Percentiles rank a stretch among this genome's conserved stretches.
These are phyloP conservation scores for Pseudozyma thailandica DNA, from an alignment of 1,284 basidiomycete species.

Conservation along the genomic window DNA sequence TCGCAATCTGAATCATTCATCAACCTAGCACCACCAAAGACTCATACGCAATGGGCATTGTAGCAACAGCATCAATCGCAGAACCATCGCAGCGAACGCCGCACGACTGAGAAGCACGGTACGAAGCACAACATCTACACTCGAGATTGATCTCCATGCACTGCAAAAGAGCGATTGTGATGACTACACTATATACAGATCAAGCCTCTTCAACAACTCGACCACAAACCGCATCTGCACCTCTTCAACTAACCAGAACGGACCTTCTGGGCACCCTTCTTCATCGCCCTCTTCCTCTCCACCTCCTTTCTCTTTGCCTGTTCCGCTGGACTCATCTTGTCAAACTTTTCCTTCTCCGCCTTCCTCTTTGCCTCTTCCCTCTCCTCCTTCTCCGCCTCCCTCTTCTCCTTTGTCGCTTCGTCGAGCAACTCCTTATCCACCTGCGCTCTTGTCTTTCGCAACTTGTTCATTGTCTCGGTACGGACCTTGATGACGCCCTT, in stretches of 20 bases:
- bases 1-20: no score
- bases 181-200: background rate
- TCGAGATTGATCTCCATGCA: no score
- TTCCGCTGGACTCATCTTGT: conserved; percentile 61
- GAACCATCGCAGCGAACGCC: no score
- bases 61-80: no score
- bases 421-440: conserved; percentile 55
- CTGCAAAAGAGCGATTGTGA: background rate
- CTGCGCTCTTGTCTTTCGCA: conserved; percentile 56
- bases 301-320: conserved; percentile 65
- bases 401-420: conserved; percentile 44
- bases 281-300: conserved; percentile 60
- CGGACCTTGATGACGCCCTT: conserved; percentile 46
- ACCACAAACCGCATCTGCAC: background rate
- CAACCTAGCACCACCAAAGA: background rate
- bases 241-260: background rate
- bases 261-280: conserved; percentile 50
- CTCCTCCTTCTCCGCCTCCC: conserved; percentile 59
- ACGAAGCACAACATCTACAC: no score
- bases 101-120: no score
- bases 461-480: conserved; percentile 49
- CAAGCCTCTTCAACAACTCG: background rate
- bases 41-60: no score
- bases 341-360: conserved; percentile 61
- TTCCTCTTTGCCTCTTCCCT: conserved; percentile 57